These are phyloP conservation scores for Melastoma candidum DNA, from an alignment of 441 rosid genomes.

Conservation along the genomic window DNA sequence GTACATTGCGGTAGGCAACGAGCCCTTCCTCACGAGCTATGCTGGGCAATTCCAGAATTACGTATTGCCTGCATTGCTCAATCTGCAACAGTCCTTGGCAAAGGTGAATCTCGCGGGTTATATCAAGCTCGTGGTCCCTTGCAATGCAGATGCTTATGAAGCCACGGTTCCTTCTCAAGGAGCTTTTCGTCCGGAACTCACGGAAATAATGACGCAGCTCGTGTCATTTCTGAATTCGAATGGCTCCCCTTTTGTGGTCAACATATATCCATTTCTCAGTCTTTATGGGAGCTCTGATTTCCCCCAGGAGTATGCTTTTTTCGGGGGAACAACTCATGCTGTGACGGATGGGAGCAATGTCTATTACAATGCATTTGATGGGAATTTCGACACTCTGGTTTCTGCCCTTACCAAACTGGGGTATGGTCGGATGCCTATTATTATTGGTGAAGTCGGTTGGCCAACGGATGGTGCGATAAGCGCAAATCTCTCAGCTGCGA, in stretches of 20 bases:
- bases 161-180: conserved; percentile 81
- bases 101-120: conserved; percentile 72
- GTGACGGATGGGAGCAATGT: conserved; percentile 70
- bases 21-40: conserved; percentile 77
- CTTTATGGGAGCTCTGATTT: conserved; percentile 81
- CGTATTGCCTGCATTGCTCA: conserved; percentile 72
- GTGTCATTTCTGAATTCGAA: conserved; percentile 76
- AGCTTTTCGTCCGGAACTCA: conserved; percentile 71
- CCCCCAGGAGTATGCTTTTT: conserved; percentile 92
- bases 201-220: conserved; percentile 69
- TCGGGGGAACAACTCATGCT: conserved; percentile 73
- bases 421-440: conserved; percentile 77
- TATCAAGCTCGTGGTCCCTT: conserved; percentile 81
- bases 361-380: conserved; percentile 85
- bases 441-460: conserved; percentile 96
- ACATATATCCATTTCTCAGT: conserved; percentile 93
- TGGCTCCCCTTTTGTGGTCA: conserved; percentile 83
- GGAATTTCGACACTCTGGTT: conserved; percentile 83
- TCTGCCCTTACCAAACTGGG: conserved; percentile 79
- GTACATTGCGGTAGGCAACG: conserved; percentile 89
- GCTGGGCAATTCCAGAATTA: conserved; percentile 54
- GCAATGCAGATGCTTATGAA: conserved; percentile 93
- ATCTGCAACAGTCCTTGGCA: conserved; percentile 71
- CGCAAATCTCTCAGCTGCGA: conserved; percentile 79
- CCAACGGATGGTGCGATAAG: conserved; percentile 79